Conservation (phyloP, 768 basidiomycete genomes). For the Tulasnella calospora region DNA sequence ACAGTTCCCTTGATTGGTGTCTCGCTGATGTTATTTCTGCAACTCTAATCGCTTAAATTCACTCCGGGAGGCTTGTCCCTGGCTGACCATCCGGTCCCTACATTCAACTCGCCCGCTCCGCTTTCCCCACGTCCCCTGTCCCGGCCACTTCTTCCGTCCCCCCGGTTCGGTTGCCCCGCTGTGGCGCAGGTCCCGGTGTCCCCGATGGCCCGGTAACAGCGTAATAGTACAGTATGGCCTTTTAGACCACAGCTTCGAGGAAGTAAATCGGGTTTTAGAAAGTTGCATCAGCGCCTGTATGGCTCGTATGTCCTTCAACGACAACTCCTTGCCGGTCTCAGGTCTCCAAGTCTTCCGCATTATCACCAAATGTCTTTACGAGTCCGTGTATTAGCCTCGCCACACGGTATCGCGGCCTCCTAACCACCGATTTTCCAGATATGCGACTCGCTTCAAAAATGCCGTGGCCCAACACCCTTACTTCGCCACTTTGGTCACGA, state of each 20-base stretch:
- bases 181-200: too few relatives aligned
- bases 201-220: too few relatives aligned
- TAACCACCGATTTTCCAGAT: constrained; percentile 38
- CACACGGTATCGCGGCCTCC: not conserved
- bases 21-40: too few relatives aligned
- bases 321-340: constrained; percentile 34
- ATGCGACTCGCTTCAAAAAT: constrained; percentile 55
- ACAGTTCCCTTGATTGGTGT: too few relatives aligned
- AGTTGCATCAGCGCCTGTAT: not conserved
- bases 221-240: not conserved
- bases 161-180: too few relatives aligned
- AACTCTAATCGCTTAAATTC: too few relatives aligned
- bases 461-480: constrained; percentile 46
- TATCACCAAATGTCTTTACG: constrained; percentile 46
- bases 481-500: constrained; percentile 42
- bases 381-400: constrained; percentile 40
- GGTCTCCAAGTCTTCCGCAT: constrained; percentile 47
- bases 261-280: not conserved
- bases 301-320: not conserved
- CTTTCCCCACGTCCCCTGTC: too few relatives aligned
- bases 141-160: too few relatives aligned
- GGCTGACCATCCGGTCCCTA: too few relatives aligned
- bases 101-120: too few relatives aligned
- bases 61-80: too few relatives aligned
- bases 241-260: constrained; percentile 8